phyloP scores from a whole-genome alignment of 2,329 filamentous ascomycete species.

The Trichoderma semiorbis region DNA sequence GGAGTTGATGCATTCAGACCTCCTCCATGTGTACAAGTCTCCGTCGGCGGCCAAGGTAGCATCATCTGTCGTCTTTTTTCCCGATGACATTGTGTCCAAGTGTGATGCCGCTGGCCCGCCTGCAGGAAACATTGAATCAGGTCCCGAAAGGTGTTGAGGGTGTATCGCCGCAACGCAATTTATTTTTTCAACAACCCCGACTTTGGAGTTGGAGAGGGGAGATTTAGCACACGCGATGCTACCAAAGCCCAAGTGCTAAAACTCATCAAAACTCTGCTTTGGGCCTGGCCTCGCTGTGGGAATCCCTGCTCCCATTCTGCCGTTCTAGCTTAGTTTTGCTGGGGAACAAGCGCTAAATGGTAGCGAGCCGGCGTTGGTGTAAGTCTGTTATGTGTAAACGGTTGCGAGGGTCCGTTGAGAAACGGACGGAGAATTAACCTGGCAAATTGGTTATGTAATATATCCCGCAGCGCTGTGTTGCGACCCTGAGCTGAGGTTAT shows the following conservation, averaged over 20 bases:
- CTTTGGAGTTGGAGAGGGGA: not conserved
- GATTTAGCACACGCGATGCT: not conserved
- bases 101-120: not conserved
- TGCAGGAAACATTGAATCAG: not conserved
- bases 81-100: not conserved
- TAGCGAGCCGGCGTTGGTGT: not conserved
- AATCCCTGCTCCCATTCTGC: not conserved
- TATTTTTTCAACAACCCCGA: not conserved
- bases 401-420: not conserved
- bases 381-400: not conserved
- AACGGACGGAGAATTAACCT: not conserved
- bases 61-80: not conserved
- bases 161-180: not conserved
- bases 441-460: not conserved
- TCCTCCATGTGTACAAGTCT: constrained; percentile 3
- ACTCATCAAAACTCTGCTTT: not conserved
- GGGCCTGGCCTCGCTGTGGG: not conserved
- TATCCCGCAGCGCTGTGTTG: not conserved
- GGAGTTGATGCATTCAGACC: not conserved
- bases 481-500: not conserved
- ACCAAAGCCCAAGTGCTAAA: not conserved
- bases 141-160: constrained; percentile 2
- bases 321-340: not conserved
- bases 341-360: not conserved
- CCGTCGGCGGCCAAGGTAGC: not conserved